phyloP scores from a whole-genome alignment of 2,329 filamentous ascomycete genomes.

The Scedosporium boydii region DNA sequence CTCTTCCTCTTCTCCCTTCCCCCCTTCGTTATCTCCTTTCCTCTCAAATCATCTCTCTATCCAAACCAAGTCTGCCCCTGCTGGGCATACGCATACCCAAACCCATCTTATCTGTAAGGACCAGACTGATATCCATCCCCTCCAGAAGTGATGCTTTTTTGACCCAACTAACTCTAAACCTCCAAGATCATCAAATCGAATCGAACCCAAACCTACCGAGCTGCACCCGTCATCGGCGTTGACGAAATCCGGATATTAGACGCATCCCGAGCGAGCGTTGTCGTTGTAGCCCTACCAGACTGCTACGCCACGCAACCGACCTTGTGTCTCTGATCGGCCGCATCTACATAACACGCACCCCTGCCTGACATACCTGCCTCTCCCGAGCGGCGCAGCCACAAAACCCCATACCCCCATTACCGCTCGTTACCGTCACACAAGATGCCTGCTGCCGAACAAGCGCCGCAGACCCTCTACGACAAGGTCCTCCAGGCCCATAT shows the following conservation, averaged over 20 bases:
- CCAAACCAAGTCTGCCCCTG: too few relatives aligned
- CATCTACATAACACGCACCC: neutral
- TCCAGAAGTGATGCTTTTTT: neutral
- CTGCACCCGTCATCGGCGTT: neutral
- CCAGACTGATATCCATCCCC: neutral
- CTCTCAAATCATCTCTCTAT: neutral
- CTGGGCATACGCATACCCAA: neutral
- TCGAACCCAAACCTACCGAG: neutral
- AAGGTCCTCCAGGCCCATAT: slow-evolving; percentile 94
- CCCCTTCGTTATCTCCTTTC: neutral
- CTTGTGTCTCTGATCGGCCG: too few relatives aligned
- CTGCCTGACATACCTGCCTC: neutral
- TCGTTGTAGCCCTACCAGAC: too few relatives aligned
- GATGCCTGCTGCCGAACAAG: slow-evolving; percentile 67
- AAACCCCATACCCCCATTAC: neutral
- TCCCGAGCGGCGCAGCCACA: neutral
- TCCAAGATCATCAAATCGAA: neutral
- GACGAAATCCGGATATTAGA: neutral
- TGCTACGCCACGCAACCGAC: too few relatives aligned
- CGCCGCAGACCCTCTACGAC: slow-evolving; percentile 85
- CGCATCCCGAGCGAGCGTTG: too few relatives aligned
- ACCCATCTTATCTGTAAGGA: neutral
- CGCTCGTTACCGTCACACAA: slow-evolving; percentile 20
- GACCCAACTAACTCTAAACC: neutral
- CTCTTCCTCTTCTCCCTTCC: neutral